Percentiles rank a stretch among this genome's conserved stretches.
Evolutionary conservation across 495 filamentous ascomycete genomes (phyloP).

Genomic region (Hyaloscypha bicolor): DNA sequence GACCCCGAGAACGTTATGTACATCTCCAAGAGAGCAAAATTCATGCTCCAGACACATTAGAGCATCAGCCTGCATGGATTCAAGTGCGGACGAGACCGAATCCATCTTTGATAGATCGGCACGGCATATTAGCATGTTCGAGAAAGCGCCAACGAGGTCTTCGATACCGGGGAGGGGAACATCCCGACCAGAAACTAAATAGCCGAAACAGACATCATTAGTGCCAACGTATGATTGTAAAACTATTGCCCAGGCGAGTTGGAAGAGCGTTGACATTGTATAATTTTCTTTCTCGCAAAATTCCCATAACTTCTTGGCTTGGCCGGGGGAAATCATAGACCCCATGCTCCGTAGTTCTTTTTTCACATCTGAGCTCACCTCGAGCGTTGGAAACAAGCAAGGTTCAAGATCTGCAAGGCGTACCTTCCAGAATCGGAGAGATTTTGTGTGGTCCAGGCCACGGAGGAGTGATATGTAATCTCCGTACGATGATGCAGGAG

Average conservation of each 20-base stretch:
- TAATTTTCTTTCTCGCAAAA: conserved; percentile 4
- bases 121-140: conserved; percentile 21
- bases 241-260: conserved; percentile 60
- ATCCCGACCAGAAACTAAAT: conserved; percentile 28
- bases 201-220: conserved; percentile 61
- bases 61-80: too few relatives aligned
- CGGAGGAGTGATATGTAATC: conserved; percentile 18
- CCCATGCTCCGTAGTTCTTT: too few relatives aligned
- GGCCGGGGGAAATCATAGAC: too few relatives aligned
- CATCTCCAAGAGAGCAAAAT: too few relatives aligned
- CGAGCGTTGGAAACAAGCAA: conserved; percentile 6
- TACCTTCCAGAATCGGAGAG: conserved; percentile 17
- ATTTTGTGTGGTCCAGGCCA: neutral
- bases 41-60: too few relatives aligned
- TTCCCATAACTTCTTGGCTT: neutral
- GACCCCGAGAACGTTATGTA: too few relatives aligned
- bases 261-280: conserved; percentile 36
- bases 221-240: conserved; percentile 52
- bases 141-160: conserved; percentile 29
- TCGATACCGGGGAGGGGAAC: conserved; percentile 32
- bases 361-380: too few relatives aligned
- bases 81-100: too few relatives aligned
- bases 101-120: too few relatives aligned
- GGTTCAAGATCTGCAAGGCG: conserved; percentile 12
- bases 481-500: neutral